Evolutionary conservation across 2,329 filamentous ascomycete species (phyloP), one percentile per base, ranked within the genome.

Genomic region (Hypoxylon sp.): DNA sequence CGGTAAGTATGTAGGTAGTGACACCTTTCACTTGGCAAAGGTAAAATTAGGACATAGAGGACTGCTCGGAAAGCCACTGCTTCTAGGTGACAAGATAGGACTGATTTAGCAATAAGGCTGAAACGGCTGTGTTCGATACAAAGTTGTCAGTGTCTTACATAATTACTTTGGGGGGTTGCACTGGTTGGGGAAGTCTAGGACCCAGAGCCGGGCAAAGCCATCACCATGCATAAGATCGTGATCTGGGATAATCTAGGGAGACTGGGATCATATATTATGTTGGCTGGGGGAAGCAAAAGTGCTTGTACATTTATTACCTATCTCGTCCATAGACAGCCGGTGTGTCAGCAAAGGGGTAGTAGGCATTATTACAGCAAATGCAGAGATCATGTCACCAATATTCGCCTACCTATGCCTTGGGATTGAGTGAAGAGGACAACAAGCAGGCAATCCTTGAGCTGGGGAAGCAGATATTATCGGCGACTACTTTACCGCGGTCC

Each of bases 201-300:
- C 46, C 13, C n/a, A 62, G 58, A 69, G 66, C 52, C 51, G 59
- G 59, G 51, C 51, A 58, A 47, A 63, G 51, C 53, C 37, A 59
- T 59, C 44, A 61, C 55, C 62, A 71, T 66, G 69, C 66, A 71
- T 69, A 58, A 63, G 69, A 71, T 71, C 69, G 66, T 61, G 69
- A 71, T 71, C 69, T 69, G 29, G 62, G 53, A 47, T 62, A 37
- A 60, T 69, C 66, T 65, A 52, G 47, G 51, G 53, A 14, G 50
- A 33, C 51, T 50, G 22, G 55, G 51, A 59, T 39, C n/a, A 26
- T 31, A 48, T 50, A 48, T 46, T 53, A 61, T 17, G 39, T 59
- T 59, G 33, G 29, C 44, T 47, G 50, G 46, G 54, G 55, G 55
- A 39, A 10, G 13, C 13, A 37, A 48, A 31, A 19, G 19, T 39